A percentile compares a stretch with the other conserved stretches of the same genome.
Evolutionary conservation across 2,329 filamentous ascomycete species (phyloP).

Genomic region (Colletotrichum filicis): DNA sequence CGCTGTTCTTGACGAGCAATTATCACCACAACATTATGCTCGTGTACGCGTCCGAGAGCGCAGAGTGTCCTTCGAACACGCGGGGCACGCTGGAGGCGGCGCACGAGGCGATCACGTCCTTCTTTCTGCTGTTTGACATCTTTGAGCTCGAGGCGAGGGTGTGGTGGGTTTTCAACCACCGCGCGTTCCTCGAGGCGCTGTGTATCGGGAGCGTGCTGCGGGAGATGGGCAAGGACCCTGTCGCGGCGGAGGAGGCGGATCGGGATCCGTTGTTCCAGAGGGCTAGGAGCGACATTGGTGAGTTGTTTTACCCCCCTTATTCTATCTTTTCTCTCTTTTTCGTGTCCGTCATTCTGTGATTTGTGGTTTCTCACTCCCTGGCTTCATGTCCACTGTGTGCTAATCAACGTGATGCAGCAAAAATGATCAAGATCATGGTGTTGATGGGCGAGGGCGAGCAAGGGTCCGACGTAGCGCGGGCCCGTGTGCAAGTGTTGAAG

Average conservation of each 20-base stretch:
- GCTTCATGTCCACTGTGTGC: background rate
- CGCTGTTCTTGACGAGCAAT: conserved; percentile 82
- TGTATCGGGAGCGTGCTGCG: conserved; percentile 72
- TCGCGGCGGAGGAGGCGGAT: conserved; percentile 55
- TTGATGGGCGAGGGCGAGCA: conserved; percentile 65
- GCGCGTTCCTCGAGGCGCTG: conserved; percentile 80
- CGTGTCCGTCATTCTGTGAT: too few relatives aligned
- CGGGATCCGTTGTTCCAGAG: conserved; percentile 70
- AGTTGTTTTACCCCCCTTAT: conserved; percentile 42
- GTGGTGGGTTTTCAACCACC: conserved; percentile 88
- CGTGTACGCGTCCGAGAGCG: conserved; percentile 76
- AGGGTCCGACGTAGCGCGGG: conserved; percentile 68
- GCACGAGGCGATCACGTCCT: conserved; percentile 78
- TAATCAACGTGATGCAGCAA: conserved; percentile 48
- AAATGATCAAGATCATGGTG: conserved; percentile 74
- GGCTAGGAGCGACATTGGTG: conserved; percentile 70
- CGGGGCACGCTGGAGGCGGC: conserved; percentile 79
- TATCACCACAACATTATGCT: conserved; percentile 88
- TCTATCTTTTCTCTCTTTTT: too few relatives aligned
- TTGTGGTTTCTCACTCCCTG: background rate
- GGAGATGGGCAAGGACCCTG: conserved; percentile 59
- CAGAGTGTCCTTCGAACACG: conserved; percentile 72
- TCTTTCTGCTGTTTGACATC: conserved; percentile 77
- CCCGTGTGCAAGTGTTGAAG: conserved; percentile 67
- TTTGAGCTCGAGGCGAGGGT: conserved; percentile 79